Evolutionary conservation across 371 early-diverging fungal genomes (phyloP).

Genomic region (Apophysomyces variabilis): DNA sequence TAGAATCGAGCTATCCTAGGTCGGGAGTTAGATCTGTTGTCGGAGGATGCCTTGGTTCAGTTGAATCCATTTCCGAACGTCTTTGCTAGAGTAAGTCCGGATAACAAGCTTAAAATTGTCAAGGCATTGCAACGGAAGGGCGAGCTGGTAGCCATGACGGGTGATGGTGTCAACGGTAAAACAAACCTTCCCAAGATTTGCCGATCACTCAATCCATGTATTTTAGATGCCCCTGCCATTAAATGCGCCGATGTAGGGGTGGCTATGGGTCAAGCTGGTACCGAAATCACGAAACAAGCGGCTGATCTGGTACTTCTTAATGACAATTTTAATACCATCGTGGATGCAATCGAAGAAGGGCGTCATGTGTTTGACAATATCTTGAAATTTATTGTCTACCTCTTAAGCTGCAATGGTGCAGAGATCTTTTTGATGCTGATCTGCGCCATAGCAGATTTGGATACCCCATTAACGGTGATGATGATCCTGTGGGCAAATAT

Average conservation of each 20-base stretch:
- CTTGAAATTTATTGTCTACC: slow-evolving; percentile 85
- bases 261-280: slow-evolving; percentile 89
- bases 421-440: slow-evolving; percentile 70
- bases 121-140: slow-evolving; percentile 85
- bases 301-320: slow-evolving; percentile 86
- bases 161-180: slow-evolving; percentile 81
- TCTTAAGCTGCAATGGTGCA: slow-evolving; percentile 84
- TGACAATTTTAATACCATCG: slow-evolving; percentile 85
- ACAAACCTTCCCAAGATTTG: not conserved
- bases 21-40: slow-evolving; percentile 81
- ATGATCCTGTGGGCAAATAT: slow-evolving; percentile 55
- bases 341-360: slow-evolving; percentile 79
- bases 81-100: slow-evolving; percentile 94
- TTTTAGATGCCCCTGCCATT: slow-evolving; percentile 87
- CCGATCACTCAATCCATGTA: not conserved
- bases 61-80: slow-evolving; percentile 88
- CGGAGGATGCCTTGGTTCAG: slow-evolving; percentile 80
- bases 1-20: slow-evolving; percentile 84
- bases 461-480: slow-evolving; percentile 56
- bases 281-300: slow-evolving; percentile 90
- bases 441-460: slow-evolving; percentile 41
- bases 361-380: slow-evolving; percentile 89
- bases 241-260: slow-evolving; percentile 92
- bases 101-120: slow-evolving; percentile 96
- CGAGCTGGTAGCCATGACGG: slow-evolving; percentile 81